These are phyloP conservation scores for Taphrina flavorubra DNA, from an alignment of 1,139 yeast genomes.

Conservation along the genomic window DNA sequence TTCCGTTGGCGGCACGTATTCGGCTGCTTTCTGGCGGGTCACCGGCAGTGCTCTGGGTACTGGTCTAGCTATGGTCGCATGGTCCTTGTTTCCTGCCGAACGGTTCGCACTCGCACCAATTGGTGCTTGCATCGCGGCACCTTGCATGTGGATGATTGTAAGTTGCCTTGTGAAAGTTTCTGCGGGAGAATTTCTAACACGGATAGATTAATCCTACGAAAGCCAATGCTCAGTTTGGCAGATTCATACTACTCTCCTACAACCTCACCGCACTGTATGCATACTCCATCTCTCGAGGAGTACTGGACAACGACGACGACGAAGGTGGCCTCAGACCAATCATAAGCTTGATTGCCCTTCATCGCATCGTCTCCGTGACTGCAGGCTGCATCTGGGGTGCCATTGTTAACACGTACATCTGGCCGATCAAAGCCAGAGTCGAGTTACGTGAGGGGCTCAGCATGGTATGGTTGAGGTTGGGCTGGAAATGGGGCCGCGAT, in stretches of 20 bases:
- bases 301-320: slow-evolving; percentile 62
- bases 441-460: slow-evolving; percentile 65
- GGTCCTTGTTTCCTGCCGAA: slow-evolving; percentile 66
- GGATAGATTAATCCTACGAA: slow-evolving; percentile 54
- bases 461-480: slow-evolving; percentile 75
- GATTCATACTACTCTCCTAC: slow-evolving; percentile 76
- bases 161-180: slow-evolving; percentile 55
- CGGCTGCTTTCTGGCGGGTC: slow-evolving; percentile 71
- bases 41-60: slow-evolving; percentile 80
- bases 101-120: slow-evolving; percentile 60
- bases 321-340: slow-evolving; percentile 76
- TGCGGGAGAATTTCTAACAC: not conserved
- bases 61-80: slow-evolving; percentile 61
- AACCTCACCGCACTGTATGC: slow-evolving; percentile 80
- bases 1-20: slow-evolving; percentile 83
- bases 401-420: slow-evolving; percentile 57
- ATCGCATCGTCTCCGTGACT: slow-evolving; percentile 73
- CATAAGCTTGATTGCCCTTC: slow-evolving; percentile 75
- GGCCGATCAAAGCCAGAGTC: slow-evolving; percentile 68
- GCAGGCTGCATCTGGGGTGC: slow-evolving; percentile 81
- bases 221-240: slow-evolving; percentile 52
- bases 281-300: slow-evolving; percentile 68
- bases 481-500: slow-evolving; percentile 79
- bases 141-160: slow-evolving; percentile 71
- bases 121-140: slow-evolving; percentile 66